Conservation (phyloP, 2,329 filamentous ascomycete species). For the Colletotrichum somersetense region DNA sequence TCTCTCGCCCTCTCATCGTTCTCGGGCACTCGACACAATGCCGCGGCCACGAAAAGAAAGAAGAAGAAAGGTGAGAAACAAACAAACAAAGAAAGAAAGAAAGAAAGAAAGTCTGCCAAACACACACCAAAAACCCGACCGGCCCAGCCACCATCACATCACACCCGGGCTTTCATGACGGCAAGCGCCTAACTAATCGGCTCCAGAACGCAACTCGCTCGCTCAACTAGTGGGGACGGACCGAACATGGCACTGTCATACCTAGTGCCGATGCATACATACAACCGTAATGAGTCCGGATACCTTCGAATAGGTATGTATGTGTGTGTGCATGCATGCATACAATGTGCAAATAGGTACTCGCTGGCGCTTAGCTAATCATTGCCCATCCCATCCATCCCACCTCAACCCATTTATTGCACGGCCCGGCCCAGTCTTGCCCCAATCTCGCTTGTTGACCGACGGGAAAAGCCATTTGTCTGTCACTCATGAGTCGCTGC, state of each 20-base stretch:
- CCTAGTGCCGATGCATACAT: no score
- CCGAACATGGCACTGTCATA: neutral
- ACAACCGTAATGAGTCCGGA: no score
- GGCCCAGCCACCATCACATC: neutral
- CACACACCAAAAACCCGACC: neutral
- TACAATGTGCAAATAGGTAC: neutral
- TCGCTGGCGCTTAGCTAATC: neutral
- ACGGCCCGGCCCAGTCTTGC: neutral
- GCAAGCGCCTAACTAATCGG: neutral
- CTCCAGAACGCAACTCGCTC: neutral
- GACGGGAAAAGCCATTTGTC: neutral
- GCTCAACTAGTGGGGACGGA: neutral
- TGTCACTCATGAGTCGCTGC: neutral
- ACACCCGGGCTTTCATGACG: neutral
- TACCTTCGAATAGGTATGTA: no score
- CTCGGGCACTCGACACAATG: neutral
- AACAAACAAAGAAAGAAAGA: neutral
- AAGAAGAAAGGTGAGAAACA: no score
- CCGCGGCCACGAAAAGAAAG: no score
- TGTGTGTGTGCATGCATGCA: no score
- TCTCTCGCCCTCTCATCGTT: neutral
- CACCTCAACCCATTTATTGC: no score
- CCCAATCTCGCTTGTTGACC: slow-evolving; percentile 5
- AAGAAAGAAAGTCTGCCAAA: neutral
- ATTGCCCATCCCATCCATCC: neutral